A percentile compares a stretch with the other conserved stretches of the same genome.
Evolutionary conservation across 768 basidiomycete genomes (phyloP).

Genomic region (Trametes coccinea): DNA sequence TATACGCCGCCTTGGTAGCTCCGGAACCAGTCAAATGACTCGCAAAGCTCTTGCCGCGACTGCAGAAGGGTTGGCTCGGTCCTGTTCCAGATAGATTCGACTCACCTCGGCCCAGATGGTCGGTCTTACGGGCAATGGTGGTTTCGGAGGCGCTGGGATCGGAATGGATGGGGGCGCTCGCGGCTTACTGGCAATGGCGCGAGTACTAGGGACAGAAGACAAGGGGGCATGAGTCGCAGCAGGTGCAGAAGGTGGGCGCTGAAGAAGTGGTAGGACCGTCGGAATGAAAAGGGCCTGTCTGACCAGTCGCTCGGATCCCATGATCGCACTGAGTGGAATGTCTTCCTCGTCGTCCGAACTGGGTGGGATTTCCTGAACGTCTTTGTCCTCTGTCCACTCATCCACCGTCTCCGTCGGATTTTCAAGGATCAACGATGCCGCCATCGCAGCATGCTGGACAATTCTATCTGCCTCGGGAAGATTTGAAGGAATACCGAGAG

Average conservation of each 20-base stretch:
- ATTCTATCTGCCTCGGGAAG: constrained; percentile 18
- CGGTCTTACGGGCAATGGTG: constrained; percentile 29
- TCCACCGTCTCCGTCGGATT: background rate
- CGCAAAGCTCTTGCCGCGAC: constrained; percentile 86
- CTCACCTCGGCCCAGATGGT: constrained; percentile 49
- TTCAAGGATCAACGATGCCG: background rate
- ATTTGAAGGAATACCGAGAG: background rate
- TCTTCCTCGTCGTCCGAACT: constrained; percentile 17
- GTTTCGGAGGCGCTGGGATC: constrained; percentile 8
- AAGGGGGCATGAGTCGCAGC: no score
- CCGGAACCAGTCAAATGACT: constrained; percentile 71
- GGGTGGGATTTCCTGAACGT: background rate
- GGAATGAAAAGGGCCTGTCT: background rate
- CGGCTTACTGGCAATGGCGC: no score
- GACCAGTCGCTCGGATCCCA: background rate
- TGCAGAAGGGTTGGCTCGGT: constrained; percentile 28
- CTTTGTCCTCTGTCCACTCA: background rate
- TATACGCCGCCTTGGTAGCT: constrained; percentile 85
- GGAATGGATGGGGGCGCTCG: background rate
- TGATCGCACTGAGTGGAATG: background rate
- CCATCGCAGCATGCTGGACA: constrained; percentile 14
- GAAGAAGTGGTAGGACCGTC: background rate
- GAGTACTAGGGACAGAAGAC: no score
- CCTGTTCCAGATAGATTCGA: background rate
- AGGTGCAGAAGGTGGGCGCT: no score